Base-by-base conservation (phyloP, 371 early-diverging fungal species). In the Nematocida major region DNA sequence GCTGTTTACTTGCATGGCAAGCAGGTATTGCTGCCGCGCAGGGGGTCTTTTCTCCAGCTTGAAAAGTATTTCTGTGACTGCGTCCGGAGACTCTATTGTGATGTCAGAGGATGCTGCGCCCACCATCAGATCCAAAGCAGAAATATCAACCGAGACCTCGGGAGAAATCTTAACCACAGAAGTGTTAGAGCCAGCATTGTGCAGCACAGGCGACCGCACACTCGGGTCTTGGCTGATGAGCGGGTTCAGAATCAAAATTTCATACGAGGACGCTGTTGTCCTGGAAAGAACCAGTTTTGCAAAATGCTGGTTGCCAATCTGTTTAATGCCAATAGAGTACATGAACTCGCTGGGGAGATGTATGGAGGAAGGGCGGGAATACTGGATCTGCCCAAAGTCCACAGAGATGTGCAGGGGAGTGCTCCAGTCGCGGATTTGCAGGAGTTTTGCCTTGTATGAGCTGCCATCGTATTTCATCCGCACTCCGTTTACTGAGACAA, bases 211-310 rank as follows among this genome's bases (percentile, higher is more conserved):
- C n/a, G n/a, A n/a, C n/a, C n/a, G n/a, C n/a, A n/a, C n/a, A n/a
- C n/a, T n/a, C n/a, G n/a, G n/a, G n/a, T n/a, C n/a, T n/a, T n/a
- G n/a, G n/a, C n/a, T n/a, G 11, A 43, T 18, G 3, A 73, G 20
- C 18, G 76, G 76, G 59, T 73, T 73, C 34, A 73, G 24, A 38
- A 73, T 28, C 11, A 28, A 22, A 15, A 73, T 61, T 9, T 22
- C 15, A 38, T 73, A 73, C 34, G 51, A 38, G 5, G 38, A 13
- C 13, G 51, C 24, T 9, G 20, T 32, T 0, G 13, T 11, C 51
- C 57, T 59, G 54, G 18, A 53, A 26, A 73, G 66, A 61, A 43
- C 34, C 2, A 73, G 63, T n/a, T 59, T 67, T 18, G 63, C 36
- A 47, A 73, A 73, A 11, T 5, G 3, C 51, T 50, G 47, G 15